Percentiles rank a stretch among this genome's conserved stretches.
Evolutionary conservation across 202 grass and related monocot genomes (phyloP).

Genomic region (Zizania palustris): DNA sequence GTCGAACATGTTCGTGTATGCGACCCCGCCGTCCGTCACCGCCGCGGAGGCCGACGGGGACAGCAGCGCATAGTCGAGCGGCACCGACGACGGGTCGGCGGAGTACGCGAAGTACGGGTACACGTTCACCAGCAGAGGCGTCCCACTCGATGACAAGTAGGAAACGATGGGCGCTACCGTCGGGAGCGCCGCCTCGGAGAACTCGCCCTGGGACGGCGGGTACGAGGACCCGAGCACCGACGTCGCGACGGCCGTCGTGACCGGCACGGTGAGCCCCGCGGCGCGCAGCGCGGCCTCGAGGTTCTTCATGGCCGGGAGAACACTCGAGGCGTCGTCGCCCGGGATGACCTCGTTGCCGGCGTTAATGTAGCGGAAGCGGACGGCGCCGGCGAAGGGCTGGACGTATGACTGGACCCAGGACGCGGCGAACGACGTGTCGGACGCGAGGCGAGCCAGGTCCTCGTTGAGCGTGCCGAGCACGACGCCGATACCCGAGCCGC

Average conservation of each 20-base stretch:
- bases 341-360: constrained; percentile 93
- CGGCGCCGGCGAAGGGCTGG: constrained; percentile 58
- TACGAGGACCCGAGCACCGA: constrained; percentile 64
- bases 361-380: constrained; percentile 75
- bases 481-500: constrained; percentile 61
- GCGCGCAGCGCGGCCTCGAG: constrained; percentile 59
- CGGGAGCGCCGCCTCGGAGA: constrained; percentile 61
- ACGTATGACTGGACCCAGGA: constrained; percentile 78
- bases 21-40: constrained; percentile 50
- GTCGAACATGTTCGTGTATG: constrained; percentile 89
- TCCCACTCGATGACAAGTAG: constrained; percentile 51
- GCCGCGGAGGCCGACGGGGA: constrained; percentile 14
- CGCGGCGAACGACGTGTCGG: constrained; percentile 56
- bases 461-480: constrained; percentile 83
- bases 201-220: constrained; percentile 79
- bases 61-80: constrained; percentile 79
- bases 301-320: constrained; percentile 77
- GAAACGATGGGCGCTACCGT: constrained; percentile 50
- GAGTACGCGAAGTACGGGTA: constrained; percentile 94
- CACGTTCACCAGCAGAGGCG: constrained; percentile 72
- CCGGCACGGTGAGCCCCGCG: constrained; percentile 52
- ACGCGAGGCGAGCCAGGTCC: constrained; percentile 61
- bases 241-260: constrained; percentile 80
- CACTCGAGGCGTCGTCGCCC: constrained; percentile 46
- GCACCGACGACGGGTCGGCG: constrained; percentile 45